A percentile compares a stretch with the other conserved stretches of the same genome.
Conservation (phyloP, 2,329 filamentous ascomycete species). For the Phyllosticta citrichinensis region DNA sequence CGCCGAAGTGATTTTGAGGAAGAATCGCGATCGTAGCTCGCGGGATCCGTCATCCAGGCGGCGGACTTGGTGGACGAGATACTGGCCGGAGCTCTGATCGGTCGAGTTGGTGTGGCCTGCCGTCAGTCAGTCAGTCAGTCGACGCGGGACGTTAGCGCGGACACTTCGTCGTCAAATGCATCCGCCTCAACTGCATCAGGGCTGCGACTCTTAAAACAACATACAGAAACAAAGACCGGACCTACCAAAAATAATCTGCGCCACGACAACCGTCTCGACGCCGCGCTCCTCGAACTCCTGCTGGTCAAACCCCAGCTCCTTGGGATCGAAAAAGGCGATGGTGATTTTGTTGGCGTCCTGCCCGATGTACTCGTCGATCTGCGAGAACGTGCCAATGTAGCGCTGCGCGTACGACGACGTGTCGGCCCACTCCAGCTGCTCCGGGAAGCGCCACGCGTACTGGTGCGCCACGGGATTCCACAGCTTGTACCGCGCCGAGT, state of each 20-base stretch:
- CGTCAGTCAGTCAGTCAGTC: not conserved
- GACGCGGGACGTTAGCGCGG: not conserved
- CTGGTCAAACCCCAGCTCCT: not conserved
- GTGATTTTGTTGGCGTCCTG: not conserved
- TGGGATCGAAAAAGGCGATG: slow-evolving; percentile 1
- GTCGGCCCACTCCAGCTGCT: not conserved
- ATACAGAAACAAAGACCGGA: not conserved
- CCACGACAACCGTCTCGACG: not conserved
- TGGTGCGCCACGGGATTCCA: slow-evolving; percentile 1
- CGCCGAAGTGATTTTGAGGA: not conserved
- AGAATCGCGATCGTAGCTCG: not conserved
- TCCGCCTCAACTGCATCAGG: not conserved
- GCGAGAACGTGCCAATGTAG: not conserved
- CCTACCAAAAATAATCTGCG: not conserved
- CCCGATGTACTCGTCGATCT: slow-evolving; percentile 5
- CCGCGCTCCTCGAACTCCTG: not conserved
- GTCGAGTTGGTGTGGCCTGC: not conserved
- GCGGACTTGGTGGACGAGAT: not conserved
- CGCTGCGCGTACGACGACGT: not conserved
- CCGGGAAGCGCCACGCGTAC: slow-evolving; percentile 2
- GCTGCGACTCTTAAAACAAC: not conserved
- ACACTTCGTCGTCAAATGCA: not conserved
- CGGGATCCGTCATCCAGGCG: not conserved
- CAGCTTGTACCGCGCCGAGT: slow-evolving; percentile 3
- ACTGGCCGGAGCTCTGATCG: not conserved